Evolutionary conservation across 805 yeast species (phyloP), one percentile per base, ranked within the genome.

Genomic region (Lachancea nothofagi): DNA sequence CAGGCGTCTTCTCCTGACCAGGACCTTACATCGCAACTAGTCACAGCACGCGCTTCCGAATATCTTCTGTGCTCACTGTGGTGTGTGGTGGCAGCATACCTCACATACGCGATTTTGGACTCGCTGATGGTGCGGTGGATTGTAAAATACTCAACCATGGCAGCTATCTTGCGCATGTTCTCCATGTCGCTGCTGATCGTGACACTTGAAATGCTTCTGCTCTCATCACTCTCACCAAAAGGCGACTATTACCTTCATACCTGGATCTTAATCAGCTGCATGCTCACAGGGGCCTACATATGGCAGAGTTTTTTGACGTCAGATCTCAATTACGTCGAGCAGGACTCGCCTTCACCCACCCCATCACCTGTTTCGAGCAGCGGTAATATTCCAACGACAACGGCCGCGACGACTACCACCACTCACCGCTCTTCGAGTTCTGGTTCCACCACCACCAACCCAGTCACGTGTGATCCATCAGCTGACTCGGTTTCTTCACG

Each of bases 61-160:
- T 82, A 81, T 50, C 70, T 87, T 44, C 65, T 88, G 43, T 83
- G 95, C 3, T 89, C 89, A 0, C 59, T 90, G n/a, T 90, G 97
- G 97, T 86, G 96, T 58, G 54, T 83, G 4, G 97, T 90, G 7
- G 77, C 95, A 1, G 87, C 87, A 2, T 87, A 86, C 54, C 67
- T 90, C 44, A 79, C 94, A 7, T 87, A 80, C 61, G 78, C 88
- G 1, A 85, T 86, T 3, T 66, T 90, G 24, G 96, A 89, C 55
- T 93, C 96, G 0, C 67, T 90, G 33, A 86, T 89, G 81, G 82
- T 87, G 21, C 71, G 97, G 31, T 90, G 97, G 95, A 85, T 90
- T 20, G 94, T 89, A 30, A 86, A 83, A 30, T 90, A 90, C 60
- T 83, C 88, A 42, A 80, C 86, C 0, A 71, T 84, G 1, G 97